Evolutionary conservation across 768 basidiomycete species (phyloP).

Genomic region (Mycena belliarum): DNA sequence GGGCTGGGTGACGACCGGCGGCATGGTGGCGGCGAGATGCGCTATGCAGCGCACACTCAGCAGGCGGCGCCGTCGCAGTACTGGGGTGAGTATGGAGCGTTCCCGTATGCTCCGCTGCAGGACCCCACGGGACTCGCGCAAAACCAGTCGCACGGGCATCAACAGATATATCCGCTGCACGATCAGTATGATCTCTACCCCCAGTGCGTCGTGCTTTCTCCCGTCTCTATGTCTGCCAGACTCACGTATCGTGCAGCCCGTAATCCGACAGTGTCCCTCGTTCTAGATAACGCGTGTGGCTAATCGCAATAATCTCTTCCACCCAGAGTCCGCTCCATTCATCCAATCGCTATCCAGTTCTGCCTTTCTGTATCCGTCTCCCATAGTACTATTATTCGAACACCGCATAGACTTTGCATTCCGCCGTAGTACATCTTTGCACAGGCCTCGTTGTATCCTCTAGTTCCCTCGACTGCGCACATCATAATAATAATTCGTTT

Average conservation of each 20-base stretch:
- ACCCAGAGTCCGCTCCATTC: not conserved
- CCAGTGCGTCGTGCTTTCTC: slow-evolving; percentile 5
- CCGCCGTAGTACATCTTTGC: not conserved
- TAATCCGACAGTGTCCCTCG: too few species aligned
- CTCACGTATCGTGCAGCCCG: not conserved
- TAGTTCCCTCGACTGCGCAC: not conserved
- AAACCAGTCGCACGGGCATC: not conserved
- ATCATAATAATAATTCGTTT: not conserved
- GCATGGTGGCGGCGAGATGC: not conserved
- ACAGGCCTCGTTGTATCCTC: slow-evolving; percentile 11
- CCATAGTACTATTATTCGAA: not conserved
- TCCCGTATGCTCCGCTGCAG: slow-evolving; percentile 27
- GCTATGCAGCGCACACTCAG: slow-evolving; percentile 3
- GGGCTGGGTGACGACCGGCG: slow-evolving; percentile 55
- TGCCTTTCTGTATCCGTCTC: not conserved
- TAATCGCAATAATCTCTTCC: not conserved
- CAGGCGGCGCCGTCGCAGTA: slow-evolving; percentile 33
- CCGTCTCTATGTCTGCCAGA: not conserved
- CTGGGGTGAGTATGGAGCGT: slow-evolving; percentile 58
- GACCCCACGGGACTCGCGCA: slow-evolving; percentile 8
- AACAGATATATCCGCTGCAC: slow-evolving; percentile 14
- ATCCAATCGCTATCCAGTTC: not conserved
- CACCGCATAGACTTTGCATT: not conserved
- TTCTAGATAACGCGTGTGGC: not conserved
- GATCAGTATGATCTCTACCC: slow-evolving; percentile 12